Conservation (phyloP, 805 yeast genomes). For the Cyberlindnera meyerae region DNA sequence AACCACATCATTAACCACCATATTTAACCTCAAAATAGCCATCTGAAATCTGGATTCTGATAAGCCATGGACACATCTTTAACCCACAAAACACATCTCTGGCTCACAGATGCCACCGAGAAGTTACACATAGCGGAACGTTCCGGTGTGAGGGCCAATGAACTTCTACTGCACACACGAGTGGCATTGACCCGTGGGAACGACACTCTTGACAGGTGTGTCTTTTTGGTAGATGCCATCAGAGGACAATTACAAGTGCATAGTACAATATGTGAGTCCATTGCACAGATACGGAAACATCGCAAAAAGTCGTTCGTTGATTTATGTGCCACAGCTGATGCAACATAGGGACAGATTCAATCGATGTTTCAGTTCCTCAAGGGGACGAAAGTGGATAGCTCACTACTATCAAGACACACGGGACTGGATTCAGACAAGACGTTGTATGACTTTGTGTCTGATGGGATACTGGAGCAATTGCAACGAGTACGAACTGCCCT, state of each 20-base stretch:
- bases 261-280: constrained; percentile 21
- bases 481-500: constrained; percentile 4
- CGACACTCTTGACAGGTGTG: constrained; percentile 36
- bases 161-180: constrained; percentile 32
- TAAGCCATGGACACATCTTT: too few relatives aligned
- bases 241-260: constrained; percentile 44
- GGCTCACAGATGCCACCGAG: constrained; percentile 44
- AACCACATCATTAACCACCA: too few relatives aligned
- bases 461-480: constrained; percentile 26
- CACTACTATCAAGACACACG: constrained; percentile 1
- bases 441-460: constrained; percentile 46
- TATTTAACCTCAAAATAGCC: too few relatives aligned
- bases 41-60: too few relatives aligned
- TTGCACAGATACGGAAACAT: constrained; percentile 6
- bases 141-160: constrained; percentile 47
- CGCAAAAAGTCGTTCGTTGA: constrained; percentile 5
- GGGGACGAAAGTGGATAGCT: constrained; percentile 10
- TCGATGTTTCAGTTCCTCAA: constrained; percentile 30
- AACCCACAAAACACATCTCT: too few relatives aligned
- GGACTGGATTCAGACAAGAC: too few relatives aligned
- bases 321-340: constrained; percentile 26
- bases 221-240: constrained; percentile 41
- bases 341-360: constrained; percentile 31
- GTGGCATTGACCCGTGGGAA: constrained; percentile 37
- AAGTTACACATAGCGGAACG: constrained; percentile 45